Base-by-base conservation (phyloP, 768 basidiomycete species). In the Panaeolus cyanescens region DNA sequence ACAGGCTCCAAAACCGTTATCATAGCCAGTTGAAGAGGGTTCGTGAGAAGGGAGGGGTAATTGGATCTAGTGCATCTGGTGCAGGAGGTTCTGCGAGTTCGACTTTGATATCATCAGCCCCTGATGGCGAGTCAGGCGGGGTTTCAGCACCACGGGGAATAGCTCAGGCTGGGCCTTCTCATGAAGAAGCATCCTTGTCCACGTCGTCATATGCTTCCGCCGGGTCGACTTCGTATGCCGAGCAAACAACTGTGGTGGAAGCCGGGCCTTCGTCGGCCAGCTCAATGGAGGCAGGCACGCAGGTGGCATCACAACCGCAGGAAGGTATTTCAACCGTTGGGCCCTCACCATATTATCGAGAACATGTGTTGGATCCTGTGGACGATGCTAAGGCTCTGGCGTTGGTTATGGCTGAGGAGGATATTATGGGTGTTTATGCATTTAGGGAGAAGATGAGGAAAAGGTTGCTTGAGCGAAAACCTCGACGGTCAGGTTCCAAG, bases 1-100 rank as follows among this genome's bases (percentile, higher is more conserved):
- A 86, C 59, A 77, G 84, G 2, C 62, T 82, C n/a, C 85, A 85
- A 69, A 85, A 85, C 60, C 75, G 83, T 42, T 76, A 80, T 59
- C 83, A 85, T 62, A 81, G 80, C 64, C 75, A 79, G 61, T 74
- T 85, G 53, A 84, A 85, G 67, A 77, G 83, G 3, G 77, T 80
- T 3, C 71, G 83, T 53, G 83, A 84, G 66, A 84, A 82, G 67
- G 37, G 17, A 6, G 37, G 37, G n/a, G n/a, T n/a, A n/a, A n/a
- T n/a, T n/a, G n/a, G n/a, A n/a, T n/a, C n/a, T n/a, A n/a, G n/a
- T 39, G 7, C 19, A 3, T 15, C 37, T 15, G 37, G 37, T 9
- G 37, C 1, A 13, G 15, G 19, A 17, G 17, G 17, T 5, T n/a
- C 37, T 39, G 12, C 37, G 13, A n/a, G 37, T 39, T 39, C 37